Conservation (phyloP, 1,139 yeast species). For the Sugiyamaella xylanicola region DNA sequence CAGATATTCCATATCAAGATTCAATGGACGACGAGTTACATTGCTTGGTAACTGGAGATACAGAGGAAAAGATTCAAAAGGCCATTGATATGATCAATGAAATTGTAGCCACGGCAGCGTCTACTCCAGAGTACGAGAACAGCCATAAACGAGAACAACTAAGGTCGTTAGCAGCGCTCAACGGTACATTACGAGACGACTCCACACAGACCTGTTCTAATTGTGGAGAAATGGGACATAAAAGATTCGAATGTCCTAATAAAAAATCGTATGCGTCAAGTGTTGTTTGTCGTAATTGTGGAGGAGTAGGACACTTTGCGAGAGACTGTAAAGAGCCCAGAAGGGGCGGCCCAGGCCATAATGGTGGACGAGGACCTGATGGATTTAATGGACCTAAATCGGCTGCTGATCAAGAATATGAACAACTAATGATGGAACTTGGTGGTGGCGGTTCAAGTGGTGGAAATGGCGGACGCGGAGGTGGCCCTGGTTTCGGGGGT, state of each 20-base stretch:
- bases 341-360: constrained; percentile 13
- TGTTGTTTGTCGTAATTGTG: constrained; percentile 77
- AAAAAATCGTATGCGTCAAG: constrained; percentile 54
- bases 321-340: constrained; percentile 68
- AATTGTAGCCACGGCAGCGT: constrained; percentile 76
- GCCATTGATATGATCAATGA: constrained; percentile 77
- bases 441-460: constrained; percentile 20
- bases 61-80: constrained; percentile 71
- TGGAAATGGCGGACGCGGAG: constrained; percentile 21
- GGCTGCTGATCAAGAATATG: constrained; percentile 51
- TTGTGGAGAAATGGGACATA: constrained; percentile 66
- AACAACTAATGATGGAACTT: constrained; percentile 54
- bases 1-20: constrained; percentile 50
- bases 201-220: constrained; percentile 65
- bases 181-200: constrained; percentile 89
- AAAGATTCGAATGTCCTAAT: constrained; percentile 62
- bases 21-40: constrained; percentile 80
- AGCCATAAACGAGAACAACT: constrained; percentile 89
- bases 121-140: constrained; percentile 91
- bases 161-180: constrained; percentile 86
- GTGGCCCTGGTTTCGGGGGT: no score
- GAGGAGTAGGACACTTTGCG: constrained; percentile 81
- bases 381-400: constrained; percentile 24
- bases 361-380: background rate
- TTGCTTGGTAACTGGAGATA: constrained; percentile 83